Evolutionary conservation across 352 stramenopile genomes (phyloP).

Genomic region (Phytopythium kandeliae): DNA sequence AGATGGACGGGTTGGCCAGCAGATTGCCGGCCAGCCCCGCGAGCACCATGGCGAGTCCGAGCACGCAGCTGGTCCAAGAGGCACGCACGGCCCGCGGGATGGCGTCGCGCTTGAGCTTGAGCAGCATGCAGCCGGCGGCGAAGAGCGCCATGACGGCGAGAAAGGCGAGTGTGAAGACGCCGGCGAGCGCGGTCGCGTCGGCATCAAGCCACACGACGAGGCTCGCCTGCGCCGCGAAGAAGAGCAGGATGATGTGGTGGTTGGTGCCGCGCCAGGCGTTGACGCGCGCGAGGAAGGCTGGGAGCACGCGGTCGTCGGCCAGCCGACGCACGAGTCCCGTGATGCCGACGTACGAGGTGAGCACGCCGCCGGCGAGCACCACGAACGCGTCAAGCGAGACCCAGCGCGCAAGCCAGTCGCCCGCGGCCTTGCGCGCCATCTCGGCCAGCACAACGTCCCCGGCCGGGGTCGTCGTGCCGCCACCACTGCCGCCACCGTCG

Average conservation of each 20-base stretch:
- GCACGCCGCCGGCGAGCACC: slow-evolving; percentile 78
- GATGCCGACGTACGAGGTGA: slow-evolving; percentile 90
- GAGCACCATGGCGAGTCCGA: slow-evolving; percentile 68
- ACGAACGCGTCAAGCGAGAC: slow-evolving; percentile 87
- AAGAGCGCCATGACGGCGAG: slow-evolving; percentile 91
- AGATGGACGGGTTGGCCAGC: slow-evolving; percentile 62
- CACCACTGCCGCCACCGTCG: not conserved
- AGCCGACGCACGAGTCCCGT: slow-evolving; percentile 78
- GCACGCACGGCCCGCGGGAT: slow-evolving; percentile 86
- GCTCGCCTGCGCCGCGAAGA: slow-evolving; percentile 64
- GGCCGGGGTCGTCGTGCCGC: slow-evolving; percentile 7
- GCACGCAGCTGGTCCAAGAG: slow-evolving; percentile 77
- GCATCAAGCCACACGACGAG: slow-evolving; percentile 76
- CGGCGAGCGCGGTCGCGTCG: slow-evolving; percentile 77
- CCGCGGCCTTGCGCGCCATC: slow-evolving; percentile 52
- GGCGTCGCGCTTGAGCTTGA: slow-evolving; percentile 90
- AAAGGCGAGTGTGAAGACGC: slow-evolving; percentile 92
- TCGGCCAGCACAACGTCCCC: slow-evolving; percentile 71
- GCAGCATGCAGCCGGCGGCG: slow-evolving; percentile 85
- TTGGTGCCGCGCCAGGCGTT: slow-evolving; percentile 82
- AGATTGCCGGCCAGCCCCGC: slow-evolving; percentile 60
- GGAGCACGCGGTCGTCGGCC: slow-evolving; percentile 67
- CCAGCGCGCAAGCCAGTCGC: slow-evolving; percentile 60
- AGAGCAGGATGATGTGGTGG: slow-evolving; percentile 80
- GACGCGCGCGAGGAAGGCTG: slow-evolving; percentile 43